These are phyloP conservation scores for Vitis vinifera DNA, from an alignment of 164 flowering plant species.

Conservation along the genomic window DNA sequence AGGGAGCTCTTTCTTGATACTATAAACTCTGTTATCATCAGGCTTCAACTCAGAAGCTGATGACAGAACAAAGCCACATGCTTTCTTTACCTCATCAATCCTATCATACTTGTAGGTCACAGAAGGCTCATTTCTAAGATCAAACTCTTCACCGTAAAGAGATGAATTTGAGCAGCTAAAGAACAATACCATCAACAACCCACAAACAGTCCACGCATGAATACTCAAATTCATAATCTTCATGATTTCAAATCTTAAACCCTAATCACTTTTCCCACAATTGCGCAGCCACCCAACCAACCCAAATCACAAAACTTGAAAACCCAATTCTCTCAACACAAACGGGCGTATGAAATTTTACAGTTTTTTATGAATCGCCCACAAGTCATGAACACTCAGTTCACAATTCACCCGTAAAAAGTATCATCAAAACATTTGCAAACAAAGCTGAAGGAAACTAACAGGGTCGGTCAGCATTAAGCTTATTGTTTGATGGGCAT, in stretches of 20 bases:
- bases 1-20: conserved; percentile 40
- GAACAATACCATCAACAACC: conserved; percentile 25
- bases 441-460: background rate
- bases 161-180: conserved; percentile 26
- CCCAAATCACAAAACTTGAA: conserved; percentile 6
- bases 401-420: background rate
- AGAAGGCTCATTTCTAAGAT: conserved; percentile 18
- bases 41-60: conserved; percentile 48
- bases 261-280: background rate
- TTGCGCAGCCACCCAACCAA: conserved; percentile 1
- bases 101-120: conserved; percentile 40
- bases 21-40: conserved; percentile 24
- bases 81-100: conserved; percentile 55
- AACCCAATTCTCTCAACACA: conserved; percentile 7
- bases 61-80: conserved; percentile 46
- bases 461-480: too few relatives aligned
- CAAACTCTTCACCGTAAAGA: background rate
- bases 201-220: conserved; percentile 24
- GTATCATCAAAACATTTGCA: background rate
- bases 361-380: background rate
- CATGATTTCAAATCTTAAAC: conserved; percentile 19
- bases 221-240: conserved; percentile 12
- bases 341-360: background rate
- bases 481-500: background rate
- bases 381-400: background rate